Evolutionary conservation across 2,329 filamentous ascomycete species (phyloP).

Genomic region (Cephalotrichum gorgonifer): DNA sequence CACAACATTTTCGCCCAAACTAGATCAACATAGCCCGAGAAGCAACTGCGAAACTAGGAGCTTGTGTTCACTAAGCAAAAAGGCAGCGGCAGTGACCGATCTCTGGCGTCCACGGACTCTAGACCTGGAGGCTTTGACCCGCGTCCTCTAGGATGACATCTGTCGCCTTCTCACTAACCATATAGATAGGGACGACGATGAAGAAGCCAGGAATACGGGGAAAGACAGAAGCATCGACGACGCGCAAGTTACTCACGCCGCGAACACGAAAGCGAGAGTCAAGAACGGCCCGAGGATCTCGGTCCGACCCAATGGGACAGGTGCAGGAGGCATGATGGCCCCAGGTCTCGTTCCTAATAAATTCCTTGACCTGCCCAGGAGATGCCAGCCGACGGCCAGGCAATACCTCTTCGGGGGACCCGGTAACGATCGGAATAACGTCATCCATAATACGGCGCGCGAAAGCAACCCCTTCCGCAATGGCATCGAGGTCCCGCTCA

Average conservation of each 20-base stretch:
- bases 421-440: conserved; percentile 9
- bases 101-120: no score
- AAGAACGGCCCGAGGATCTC: conserved; percentile 43
- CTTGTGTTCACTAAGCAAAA: no score
- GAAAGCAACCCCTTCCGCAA: conserved; percentile 21
- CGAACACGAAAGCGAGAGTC: conserved; percentile 47
- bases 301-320: conserved; percentile 42
- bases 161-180: conserved; percentile 52
- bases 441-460: conserved; percentile 12
- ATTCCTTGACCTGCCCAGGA: conserved; percentile 32
- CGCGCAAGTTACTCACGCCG: conserved; percentile 42
- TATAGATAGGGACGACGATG: conserved; percentile 42
- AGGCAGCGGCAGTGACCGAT: no score
- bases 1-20: no score
- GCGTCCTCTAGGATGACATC: conserved; percentile 47
- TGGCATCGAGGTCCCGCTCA: conserved; percentile 30
- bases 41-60: no score
- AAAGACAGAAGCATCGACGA: conserved; percentile 52
- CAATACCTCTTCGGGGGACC: conserved; percentile 9
- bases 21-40: no score
- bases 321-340: conserved; percentile 49
- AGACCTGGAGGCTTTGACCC: no score
- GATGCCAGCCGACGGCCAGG: conserved; percentile 10
- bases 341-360: conserved; percentile 29
- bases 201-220: conserved; percentile 37